These are phyloP conservation scores for Trapa incisa DNA, from an alignment of 345 rosid genomes.

Conservation along the genomic window DNA sequence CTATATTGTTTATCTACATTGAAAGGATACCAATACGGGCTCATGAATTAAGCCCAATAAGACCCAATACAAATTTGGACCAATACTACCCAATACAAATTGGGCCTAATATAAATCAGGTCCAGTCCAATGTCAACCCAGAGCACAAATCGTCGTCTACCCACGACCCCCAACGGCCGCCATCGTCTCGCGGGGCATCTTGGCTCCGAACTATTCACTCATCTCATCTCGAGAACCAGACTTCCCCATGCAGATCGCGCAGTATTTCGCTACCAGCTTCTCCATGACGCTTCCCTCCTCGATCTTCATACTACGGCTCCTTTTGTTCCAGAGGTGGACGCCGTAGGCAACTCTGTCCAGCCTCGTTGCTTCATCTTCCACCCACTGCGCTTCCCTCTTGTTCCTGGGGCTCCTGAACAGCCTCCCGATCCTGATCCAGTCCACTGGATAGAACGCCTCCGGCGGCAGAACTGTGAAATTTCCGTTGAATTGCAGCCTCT, in stretches of 20 bases:
- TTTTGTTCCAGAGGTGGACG: slow-evolving; percentile 73
- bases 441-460: slow-evolving; percentile 54
- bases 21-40: too few relatives aligned
- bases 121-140: too few relatives aligned
- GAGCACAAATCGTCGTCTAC: too few relatives aligned
- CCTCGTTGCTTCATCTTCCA: slow-evolving; percentile 32
- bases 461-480: slow-evolving; percentile 50
- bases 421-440: slow-evolving; percentile 44
- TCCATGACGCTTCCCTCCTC: slow-evolving; percentile 59
- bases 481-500: slow-evolving; percentile 15
- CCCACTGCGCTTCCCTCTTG: slow-evolving; percentile 23
- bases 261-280: slow-evolving; percentile 33
- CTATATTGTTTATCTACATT: too few relatives aligned
- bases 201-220: too few relatives aligned
- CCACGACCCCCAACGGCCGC: too few relatives aligned
- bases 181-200: too few relatives aligned
- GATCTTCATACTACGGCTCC: slow-evolving; percentile 30
- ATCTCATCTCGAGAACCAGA: slow-evolving; percentile 1
- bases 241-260: slow-evolving; percentile 34
- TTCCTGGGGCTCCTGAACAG: slow-evolving; percentile 44
- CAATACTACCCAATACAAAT: too few relatives aligned
- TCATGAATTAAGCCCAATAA: too few relatives aligned
- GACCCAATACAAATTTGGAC: too few relatives aligned
- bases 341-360: slow-evolving; percentile 39
- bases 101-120: too few relatives aligned